These are phyloP conservation scores for Hibiscus mutabilis DNA, from an alignment of 345 rosid species.

Conservation along the genomic window DNA sequence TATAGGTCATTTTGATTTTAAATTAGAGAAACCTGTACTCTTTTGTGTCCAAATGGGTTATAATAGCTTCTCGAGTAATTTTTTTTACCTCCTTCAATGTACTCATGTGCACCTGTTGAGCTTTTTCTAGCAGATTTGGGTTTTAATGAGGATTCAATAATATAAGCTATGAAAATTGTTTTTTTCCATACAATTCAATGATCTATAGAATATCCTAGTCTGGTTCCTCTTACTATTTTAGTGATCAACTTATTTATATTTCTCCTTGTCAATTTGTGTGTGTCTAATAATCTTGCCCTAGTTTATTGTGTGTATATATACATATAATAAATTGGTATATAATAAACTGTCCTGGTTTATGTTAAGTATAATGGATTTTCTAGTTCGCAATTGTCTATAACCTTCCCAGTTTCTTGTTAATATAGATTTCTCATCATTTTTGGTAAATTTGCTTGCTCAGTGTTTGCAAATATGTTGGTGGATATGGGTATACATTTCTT, in stretches of 20 bases:
- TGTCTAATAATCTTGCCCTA: too few relatives aligned
- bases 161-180: too few relatives aligned
- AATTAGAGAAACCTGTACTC: background rate
- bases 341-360: too few relatives aligned
- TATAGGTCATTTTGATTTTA: background rate
- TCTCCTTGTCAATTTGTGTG: too few relatives aligned
- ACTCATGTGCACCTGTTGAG: too few relatives aligned
- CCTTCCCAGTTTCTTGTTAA: background rate
- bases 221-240: too few relatives aligned
- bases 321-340: too few relatives aligned
- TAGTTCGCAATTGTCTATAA: background rate
- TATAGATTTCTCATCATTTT: background rate
- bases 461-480: background rate
- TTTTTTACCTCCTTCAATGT: background rate
- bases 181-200: too few relatives aligned
- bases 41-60: background rate
- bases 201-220: too few relatives aligned
- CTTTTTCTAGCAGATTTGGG: too few relatives aligned
- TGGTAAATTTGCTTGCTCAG: background rate
- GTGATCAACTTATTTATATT: too few relatives aligned
- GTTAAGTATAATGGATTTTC: background rate
- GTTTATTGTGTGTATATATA: too few relatives aligned
- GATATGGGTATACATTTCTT: background rate
- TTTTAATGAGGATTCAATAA: background rate
- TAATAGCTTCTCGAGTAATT: slow-evolving; percentile 6